These are phyloP conservation scores for Rhizopogon parksii DNA, from an alignment of 1,284 basidiomycete genomes.

Conservation along the genomic window DNA sequence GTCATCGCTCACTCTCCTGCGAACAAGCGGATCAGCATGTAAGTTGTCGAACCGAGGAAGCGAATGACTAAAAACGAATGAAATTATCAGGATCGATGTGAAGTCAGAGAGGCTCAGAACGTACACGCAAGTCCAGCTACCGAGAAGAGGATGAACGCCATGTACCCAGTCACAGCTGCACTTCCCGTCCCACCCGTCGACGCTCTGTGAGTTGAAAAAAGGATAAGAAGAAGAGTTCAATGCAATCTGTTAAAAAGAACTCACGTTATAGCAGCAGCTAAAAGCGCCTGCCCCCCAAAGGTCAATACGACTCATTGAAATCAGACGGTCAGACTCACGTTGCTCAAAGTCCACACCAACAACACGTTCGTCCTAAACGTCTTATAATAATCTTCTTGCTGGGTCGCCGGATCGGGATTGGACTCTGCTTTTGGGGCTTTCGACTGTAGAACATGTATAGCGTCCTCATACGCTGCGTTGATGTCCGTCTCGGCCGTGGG, in stretches of 20 bases:
- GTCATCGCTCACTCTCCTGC: constrained; percentile 60
- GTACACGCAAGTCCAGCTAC: constrained; percentile 80
- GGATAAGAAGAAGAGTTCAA: background rate
- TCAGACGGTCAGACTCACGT: constrained; percentile 38
- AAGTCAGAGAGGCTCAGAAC: constrained; percentile 26
- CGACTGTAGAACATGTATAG: constrained; percentile 66
- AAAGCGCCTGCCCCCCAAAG: constrained; percentile 41
- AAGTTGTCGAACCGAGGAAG: constrained; percentile 72
- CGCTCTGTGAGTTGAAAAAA: constrained; percentile 28
- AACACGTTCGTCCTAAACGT: constrained; percentile 86
- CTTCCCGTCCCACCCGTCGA: constrained; percentile 43
- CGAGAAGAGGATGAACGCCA: constrained; percentile 76
- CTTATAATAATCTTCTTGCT: constrained; percentile 86
- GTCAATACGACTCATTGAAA: constrained; percentile 7
- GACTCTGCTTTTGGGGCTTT: constrained; percentile 68
- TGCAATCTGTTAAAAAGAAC: constrained; percentile 15
- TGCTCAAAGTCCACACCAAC: constrained; percentile 78
- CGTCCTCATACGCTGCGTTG: constrained; percentile 80
- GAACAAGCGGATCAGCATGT: constrained; percentile 77
- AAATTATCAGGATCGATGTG: background rate
- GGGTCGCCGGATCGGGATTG: constrained; percentile 58
- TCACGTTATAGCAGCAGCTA: constrained; percentile 69
- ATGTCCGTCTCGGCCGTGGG: constrained; percentile 83
- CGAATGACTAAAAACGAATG: constrained; percentile 53
- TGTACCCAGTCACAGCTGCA: constrained; percentile 64